Evolutionary conservation across 2,329 filamentous ascomycete species (phyloP), one percentile per base, ranked within the genome.

Genomic region (Talaromyces sp.): DNA sequence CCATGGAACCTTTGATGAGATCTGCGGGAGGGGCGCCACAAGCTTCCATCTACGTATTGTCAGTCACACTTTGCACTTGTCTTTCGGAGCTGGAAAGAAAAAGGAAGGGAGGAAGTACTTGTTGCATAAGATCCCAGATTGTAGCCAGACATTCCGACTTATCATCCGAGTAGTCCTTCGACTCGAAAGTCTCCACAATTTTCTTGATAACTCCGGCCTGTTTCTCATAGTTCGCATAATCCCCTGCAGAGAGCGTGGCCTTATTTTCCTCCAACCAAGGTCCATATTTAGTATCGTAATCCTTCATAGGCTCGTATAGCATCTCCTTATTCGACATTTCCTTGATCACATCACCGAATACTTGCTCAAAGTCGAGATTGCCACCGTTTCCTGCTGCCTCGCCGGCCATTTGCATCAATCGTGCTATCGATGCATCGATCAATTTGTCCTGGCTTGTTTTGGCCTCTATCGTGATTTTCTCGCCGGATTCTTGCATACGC

Each of bases 251-350:
- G 2, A 88, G 79, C 61, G 87, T 88, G 0, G 69, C 73, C 70
- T 83, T 83, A 76, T 97, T 94, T 79, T 91, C 89, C 72, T 86
- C 85, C 76, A 99, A 84, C 94, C 95, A 99, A 2, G 80, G 87
- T 0, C 93, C 94, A 74, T 95, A 99, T 78, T 97, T 98, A 62
- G 92, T 90, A 76, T 96, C 82, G 57, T 99, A 82, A 79, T 99
- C 95, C 82, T 97, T 97, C 93, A 99, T 97, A 2, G 95, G 95
- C 80, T 99, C 94, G 76, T 98, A 98, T 60, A 99, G 80, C 68
- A 99, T 97, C 71, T 98, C 95, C 82, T 97, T 98, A 78, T 96
- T 97, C 3, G 95, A 98, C 68, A 99, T 85, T 78, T 99, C 93
- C 80, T 98, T 92, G 94, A 99, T 98, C 92, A 98, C 97, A 62